A percentile compares a stretch with the other conserved stretches of the same genome.
Conservation (phyloP, 1,284 basidiomycete species). For the Tilletia caries region DNA sequence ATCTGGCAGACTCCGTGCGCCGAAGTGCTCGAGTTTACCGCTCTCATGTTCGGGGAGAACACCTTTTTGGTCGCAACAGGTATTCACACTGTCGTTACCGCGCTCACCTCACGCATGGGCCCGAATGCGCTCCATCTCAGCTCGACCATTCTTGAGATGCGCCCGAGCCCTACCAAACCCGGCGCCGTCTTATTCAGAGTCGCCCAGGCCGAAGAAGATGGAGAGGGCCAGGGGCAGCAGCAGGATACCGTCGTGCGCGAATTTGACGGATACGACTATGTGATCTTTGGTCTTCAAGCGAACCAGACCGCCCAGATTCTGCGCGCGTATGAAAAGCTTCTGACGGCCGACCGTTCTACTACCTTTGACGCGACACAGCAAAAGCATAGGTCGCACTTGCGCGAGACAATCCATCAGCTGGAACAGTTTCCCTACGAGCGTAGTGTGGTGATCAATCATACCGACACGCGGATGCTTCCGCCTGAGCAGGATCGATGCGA, state of each 20-base stretch:
- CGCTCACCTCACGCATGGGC: conserved; percentile 22
- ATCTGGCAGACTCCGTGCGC: conserved; percentile 37
- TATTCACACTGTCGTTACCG: conserved; percentile 37
- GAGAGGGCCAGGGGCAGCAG: neutral
- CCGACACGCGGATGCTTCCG: conserved; percentile 31
- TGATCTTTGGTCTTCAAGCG: conserved; percentile 50
- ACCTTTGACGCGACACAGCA: neutral
- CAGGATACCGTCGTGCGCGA: neutral
- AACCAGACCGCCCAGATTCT: conserved; percentile 37
- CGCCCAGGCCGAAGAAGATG: neutral
- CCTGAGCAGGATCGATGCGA: conserved; percentile 31
- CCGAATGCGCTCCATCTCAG: conserved; percentile 15
- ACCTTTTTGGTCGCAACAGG: conserved; percentile 49
- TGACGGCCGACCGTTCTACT: neutral
- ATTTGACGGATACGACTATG: conserved; percentile 38
- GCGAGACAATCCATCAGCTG: conserved; percentile 17
- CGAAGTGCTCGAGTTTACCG: conserved; percentile 50
- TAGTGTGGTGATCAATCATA: conserved; percentile 38
- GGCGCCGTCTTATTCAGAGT: conserved; percentile 20
- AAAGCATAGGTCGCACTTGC: conserved; percentile 14
- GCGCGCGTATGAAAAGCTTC: conserved; percentile 18
- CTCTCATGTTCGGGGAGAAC: conserved; percentile 37
- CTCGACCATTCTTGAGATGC: conserved; percentile 5
- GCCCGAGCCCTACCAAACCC: neutral
- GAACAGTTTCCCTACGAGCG: conserved; percentile 26